These are phyloP conservation scores for Aquilaria sinensis DNA, from an alignment of 345 rosid species.

Conservation along the genomic window DNA sequence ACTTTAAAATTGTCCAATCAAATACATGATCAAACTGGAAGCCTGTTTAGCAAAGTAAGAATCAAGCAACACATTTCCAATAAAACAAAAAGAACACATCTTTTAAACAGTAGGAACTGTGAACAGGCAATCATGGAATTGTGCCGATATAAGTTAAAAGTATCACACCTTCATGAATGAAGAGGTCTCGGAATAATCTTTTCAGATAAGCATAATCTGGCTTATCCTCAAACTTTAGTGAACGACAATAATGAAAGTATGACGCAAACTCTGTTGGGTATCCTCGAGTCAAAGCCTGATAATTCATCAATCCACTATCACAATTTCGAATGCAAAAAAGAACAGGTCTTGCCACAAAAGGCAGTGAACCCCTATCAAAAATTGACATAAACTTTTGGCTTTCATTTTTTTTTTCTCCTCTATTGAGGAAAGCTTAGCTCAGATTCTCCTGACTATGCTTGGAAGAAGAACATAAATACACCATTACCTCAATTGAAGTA, in stretches of 20 bases:
- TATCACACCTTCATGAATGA: slow-evolving; percentile 81
- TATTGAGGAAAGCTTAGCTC: too few species aligned
- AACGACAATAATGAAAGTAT: slow-evolving; percentile 92
- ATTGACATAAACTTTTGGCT: too few species aligned
- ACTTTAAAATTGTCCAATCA: slow-evolving; percentile 98
- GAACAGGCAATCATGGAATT: too few species aligned
- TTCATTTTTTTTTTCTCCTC: too few species aligned
- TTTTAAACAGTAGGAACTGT: background rate
- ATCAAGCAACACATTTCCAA: background rate
- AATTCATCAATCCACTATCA: slow-evolving; percentile 22
- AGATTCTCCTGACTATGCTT: too few species aligned
- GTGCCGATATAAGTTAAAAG: background rate
- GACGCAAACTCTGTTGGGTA: slow-evolving; percentile 98
- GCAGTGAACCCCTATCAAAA: too few species aligned
- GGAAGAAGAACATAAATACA: background rate
- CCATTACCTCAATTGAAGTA: slow-evolving; percentile 59
- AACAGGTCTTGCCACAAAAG: background rate
- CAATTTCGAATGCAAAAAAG: background rate
- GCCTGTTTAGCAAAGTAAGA: slow-evolving; percentile 35
- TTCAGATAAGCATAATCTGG: slow-evolving; percentile 94
- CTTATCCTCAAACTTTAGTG: slow-evolving; percentile 88
- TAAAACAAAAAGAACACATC: background rate
- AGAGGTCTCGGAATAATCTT: slow-evolving; percentile 90
- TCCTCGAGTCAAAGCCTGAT: slow-evolving; percentile 82
- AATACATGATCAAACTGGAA: slow-evolving; percentile 94